Evolutionary conservation across 2,329 filamentous ascomycete species (phyloP), one percentile per base, ranked within the genome.

Genomic region (Trichocomaceae sp.): DNA sequence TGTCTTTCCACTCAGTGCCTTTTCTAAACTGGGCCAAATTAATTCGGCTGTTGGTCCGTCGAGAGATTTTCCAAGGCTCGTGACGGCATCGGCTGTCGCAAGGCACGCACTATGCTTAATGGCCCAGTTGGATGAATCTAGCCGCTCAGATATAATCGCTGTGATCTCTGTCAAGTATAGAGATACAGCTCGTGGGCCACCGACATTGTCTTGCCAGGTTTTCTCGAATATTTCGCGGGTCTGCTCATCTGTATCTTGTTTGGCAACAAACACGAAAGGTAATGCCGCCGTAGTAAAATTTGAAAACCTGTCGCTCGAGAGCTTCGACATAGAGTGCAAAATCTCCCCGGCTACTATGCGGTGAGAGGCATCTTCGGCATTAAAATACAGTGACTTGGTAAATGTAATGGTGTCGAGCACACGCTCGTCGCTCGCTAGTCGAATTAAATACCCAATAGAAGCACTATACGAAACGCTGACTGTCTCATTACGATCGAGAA

Each of bases 401-500:
- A 80, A 82, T 4, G 74, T 64, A 47, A 81, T 75, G 3, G 81
- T 78, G 41, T 77, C 73, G 20, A 83, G 65, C 13, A 84, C 72
- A 59, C 80, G 78, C 59, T 80, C 79, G 60, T 84, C 79, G 1
- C 79, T 79, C n/a, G 80, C 80, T 10, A 82, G 65, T 19, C 83
- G 83, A 62, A 93, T 80, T 54, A 97, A 78, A 67, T 97, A 97
- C 0, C 92, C 93, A 20, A 90, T 83, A 2, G 91, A 85, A 52
- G 84, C 85, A 19, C 91, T 92, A 68, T 96, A 99, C 2, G 88
- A 88, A 58, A 88, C 86, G 65, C 87, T 91, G 55, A 96, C 91
- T 17, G 95, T 93, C 62, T 96, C 90, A 65, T 99, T 99, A 59
- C 87, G 86, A 68, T 99, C 93, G 49, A 96, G 80, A 1, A 91